These are phyloP conservation scores for Hymenoscyphus fructigenus DNA, from an alignment of 2,329 filamentous ascomycete genomes.

Conservation along the genomic window DNA sequence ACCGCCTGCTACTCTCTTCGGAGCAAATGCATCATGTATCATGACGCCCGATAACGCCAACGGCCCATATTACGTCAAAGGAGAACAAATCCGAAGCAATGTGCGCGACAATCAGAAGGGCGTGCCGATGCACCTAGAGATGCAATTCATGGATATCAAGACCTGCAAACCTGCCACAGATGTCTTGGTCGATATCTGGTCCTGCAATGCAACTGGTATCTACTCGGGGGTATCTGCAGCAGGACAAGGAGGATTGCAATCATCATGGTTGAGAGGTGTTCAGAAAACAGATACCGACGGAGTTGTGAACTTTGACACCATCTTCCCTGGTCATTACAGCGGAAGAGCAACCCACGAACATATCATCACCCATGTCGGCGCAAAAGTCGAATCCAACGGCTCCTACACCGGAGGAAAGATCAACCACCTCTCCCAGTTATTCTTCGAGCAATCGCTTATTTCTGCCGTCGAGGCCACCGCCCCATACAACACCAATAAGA, in stretches of 20 bases:
- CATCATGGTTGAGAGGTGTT: slow-evolving; percentile 36
- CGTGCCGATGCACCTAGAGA: slow-evolving; percentile 48
- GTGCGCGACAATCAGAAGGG: slow-evolving; percentile 48
- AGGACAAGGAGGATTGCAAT: slow-evolving; percentile 12
- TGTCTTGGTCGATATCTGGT: slow-evolving; percentile 53
- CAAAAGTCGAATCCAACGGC: slow-evolving; percentile 11
- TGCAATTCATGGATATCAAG: slow-evolving; percentile 53
- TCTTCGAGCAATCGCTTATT: slow-evolving; percentile 64
- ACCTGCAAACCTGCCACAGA: slow-evolving; percentile 51
- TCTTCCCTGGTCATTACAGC: slow-evolving; percentile 48
- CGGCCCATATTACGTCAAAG: slow-evolving; percentile 55
- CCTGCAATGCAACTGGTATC: slow-evolving; percentile 29
- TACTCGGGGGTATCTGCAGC: slow-evolving; percentile 15
- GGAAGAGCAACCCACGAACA: slow-evolving; percentile 42
- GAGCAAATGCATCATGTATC: slow-evolving; percentile 41
- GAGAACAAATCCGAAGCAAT: slow-evolving; percentile 49
- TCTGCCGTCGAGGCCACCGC: slow-evolving; percentile 47
- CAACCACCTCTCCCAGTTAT: slow-evolving; percentile 51
- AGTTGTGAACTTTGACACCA: slow-evolving; percentile 42
- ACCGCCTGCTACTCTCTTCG: slow-evolving; percentile 8
- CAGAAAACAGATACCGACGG: slow-evolving; percentile 42
- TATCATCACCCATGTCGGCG: slow-evolving; percentile 12
- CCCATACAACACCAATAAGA: slow-evolving; percentile 49
- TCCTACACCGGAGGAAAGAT: slow-evolving; percentile 13
- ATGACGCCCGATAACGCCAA: slow-evolving; percentile 52